phyloP scores from a whole-genome alignment of 2,329 filamentous ascomycete genomes.

The Ophiocordyceps sinensis region DNA sequence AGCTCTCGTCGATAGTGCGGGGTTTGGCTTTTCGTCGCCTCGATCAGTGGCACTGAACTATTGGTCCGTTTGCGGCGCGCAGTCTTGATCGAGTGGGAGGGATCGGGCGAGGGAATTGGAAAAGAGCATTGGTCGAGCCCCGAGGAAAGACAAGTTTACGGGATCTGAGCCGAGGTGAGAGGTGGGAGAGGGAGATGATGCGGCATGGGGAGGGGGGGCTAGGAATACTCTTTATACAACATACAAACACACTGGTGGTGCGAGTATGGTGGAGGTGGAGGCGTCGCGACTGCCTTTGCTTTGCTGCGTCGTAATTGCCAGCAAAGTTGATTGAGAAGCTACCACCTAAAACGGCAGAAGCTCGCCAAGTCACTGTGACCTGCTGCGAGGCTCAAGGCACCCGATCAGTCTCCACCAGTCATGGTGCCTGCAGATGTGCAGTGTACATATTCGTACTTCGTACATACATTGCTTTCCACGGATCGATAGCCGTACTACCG shows the following conservation, averaged over 20 bases:
- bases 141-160: not conserved
- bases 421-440: too few relatives aligned
- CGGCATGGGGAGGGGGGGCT: not conserved
- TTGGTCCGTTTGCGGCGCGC: too few relatives aligned
- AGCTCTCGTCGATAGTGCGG: too few relatives aligned
- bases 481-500: too few relatives aligned
- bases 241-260: not conserved
- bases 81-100: not conserved
- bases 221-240: conserved; percentile 4
- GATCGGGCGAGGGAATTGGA: not conserved
- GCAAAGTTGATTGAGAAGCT: not conserved
- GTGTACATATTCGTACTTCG: too few relatives aligned
- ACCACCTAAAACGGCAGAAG: not conserved
- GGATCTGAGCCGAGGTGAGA: not conserved
- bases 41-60: too few relatives aligned
- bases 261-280: conserved; percentile 1
- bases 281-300: conserved; percentile 2
- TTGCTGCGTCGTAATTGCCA: not conserved
- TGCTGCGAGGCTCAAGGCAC: too few relatives aligned
- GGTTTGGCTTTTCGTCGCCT: too few relatives aligned
- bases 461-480: too few relatives aligned
- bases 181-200: not conserved
- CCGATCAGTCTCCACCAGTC: too few relatives aligned
- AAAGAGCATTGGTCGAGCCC: not conserved
- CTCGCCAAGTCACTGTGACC: not conserved